phyloP scores from a whole-genome alignment of 169 alveolate species.

The Amoebophrya sp. region DNA sequence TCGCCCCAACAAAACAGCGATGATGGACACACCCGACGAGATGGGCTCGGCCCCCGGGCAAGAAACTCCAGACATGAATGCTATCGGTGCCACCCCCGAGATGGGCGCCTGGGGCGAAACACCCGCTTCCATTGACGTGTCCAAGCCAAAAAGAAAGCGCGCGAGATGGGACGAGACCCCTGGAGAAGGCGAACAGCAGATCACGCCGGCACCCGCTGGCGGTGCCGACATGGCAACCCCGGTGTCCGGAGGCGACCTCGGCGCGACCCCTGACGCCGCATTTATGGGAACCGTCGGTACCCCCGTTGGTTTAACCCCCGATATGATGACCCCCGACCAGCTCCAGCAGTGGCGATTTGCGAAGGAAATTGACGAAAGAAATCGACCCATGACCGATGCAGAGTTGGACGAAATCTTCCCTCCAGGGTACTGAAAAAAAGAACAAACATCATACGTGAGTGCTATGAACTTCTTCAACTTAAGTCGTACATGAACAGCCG shows the following conservation, averaged over 20 bases:
- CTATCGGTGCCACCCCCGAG: background rate
- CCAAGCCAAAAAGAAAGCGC: slow-evolving; percentile 39
- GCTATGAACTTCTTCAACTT: too few relatives aligned
- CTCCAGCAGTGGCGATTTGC: slow-evolving; percentile 45
- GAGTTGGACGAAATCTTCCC: slow-evolving; percentile 54
- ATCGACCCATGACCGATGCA: slow-evolving; percentile 83
- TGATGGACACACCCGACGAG: background rate
- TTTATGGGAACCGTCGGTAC: background rate
- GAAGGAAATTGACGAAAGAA: slow-evolving; percentile 56
- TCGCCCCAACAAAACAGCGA: too few relatives aligned
- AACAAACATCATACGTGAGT: slow-evolving; percentile 55
- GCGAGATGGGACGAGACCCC: slow-evolving; percentile 42
- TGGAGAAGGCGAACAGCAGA: background rate
- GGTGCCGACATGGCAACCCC: slow-evolving; percentile 40
- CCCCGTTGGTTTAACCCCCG: slow-evolving; percentile 42
- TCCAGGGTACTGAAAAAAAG: slow-evolving; percentile 54
- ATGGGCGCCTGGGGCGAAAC: background rate
- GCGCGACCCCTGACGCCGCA: background rate
- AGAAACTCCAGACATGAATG: background rate
- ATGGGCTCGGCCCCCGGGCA: background rate
- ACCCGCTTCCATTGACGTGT: background rate
- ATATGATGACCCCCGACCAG: slow-evolving; percentile 48
- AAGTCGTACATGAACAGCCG: too few relatives aligned
- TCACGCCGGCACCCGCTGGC: slow-evolving; percentile 31
- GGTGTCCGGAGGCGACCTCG: background rate